Base-by-base conservation (phyloP, 331 rosid genomes). In the Prunus yedoensis region DNA sequence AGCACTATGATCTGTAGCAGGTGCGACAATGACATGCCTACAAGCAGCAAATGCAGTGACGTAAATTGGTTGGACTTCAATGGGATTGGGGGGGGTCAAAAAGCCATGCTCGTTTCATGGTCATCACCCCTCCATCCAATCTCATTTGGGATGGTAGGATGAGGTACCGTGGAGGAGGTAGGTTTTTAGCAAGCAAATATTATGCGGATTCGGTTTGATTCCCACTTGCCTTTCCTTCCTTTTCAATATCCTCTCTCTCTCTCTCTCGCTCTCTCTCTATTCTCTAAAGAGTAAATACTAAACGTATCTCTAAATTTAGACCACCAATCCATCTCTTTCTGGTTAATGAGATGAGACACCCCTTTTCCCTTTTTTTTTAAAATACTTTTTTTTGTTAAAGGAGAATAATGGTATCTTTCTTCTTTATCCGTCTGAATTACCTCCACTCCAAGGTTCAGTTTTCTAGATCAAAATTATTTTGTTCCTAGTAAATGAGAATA, bases 11-110 rank as follows among this genome's bases (percentile, higher is more conserved):
- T 32, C 0, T 52, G 15, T 46, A 8, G 41, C n/a, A 46, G 30
- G 17, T 16, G 27, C 46, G 57, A 73, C 25, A 60, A 45, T 73
- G 78, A 30, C 49, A 25, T n/a, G 78, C 54, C 51, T 61, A 69
- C 78, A 17, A 47, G 14, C 17, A 18, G 53, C 20, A 27, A 61
- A 13, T 17, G 61, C 28, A 63, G 14, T 49, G 35, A 20, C 21
- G 20, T 20, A 11, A 35, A 50, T 63, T 13, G 52, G 61, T 61
- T 74, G 56, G 68, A 51, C 41, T 70, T 32, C 52, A 49, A 25
- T 9, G 27, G 23, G 60, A 68, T 8, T 46, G 13, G 9, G 72
- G 38, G 18, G 8, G 2, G n/a, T 30, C 16, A 21, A 21, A 57
- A 57, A 57, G 7, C 28, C 12, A 53, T 18, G 59, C 59, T 21